phyloP scores from a whole-genome alignment of 805 yeast species.

The Kuraishia capsulata region DNA sequence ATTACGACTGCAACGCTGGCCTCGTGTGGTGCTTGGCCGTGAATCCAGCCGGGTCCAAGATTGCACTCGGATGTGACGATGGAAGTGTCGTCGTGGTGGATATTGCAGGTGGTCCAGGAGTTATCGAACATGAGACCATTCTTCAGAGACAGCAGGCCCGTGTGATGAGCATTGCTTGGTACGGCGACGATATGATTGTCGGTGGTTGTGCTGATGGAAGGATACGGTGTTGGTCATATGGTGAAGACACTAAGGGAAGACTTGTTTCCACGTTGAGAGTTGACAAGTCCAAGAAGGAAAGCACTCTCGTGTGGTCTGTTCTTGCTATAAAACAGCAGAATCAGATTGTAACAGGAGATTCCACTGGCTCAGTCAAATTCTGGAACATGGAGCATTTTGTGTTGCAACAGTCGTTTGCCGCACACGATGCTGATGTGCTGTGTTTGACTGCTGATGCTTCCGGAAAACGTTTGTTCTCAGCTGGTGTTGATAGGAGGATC shows the following conservation, averaged over 20 bases:
- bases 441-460: conserved; percentile 52
- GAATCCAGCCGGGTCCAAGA: conserved; percentile 46
- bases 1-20: conserved; percentile 88
- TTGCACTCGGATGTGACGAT: conserved; percentile 93
- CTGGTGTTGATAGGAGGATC: conserved; percentile 91
- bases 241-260: conserved; percentile 42
- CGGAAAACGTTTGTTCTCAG: conserved; percentile 66
- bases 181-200: conserved; percentile 49
- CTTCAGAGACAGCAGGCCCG: conserved; percentile 80
- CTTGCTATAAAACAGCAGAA: conserved; percentile 48
- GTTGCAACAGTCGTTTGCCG: conserved; percentile 68
- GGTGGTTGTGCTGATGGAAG: conserved; percentile 97
- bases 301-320: conserved; percentile 89
- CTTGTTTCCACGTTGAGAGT: conserved; percentile 82
- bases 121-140: conserved; percentile 63
- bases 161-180: conserved; percentile 74
- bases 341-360: conserved; percentile 92
- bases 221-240: conserved; percentile 69
- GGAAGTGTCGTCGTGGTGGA: conserved; percentile 82
- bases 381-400: conserved; percentile 84
- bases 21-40: conserved; percentile 84
- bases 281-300: conserved; percentile 77
- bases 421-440: conserved; percentile 88
- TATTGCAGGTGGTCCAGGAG: conserved; percentile 81
- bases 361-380: conserved; percentile 86